Percentiles rank a stretch among this genome's conserved stretches.
phyloP scores from a whole-genome alignment of 2,329 filamentous ascomycete species.

The Aspergillus pseudotamarii region DNA sequence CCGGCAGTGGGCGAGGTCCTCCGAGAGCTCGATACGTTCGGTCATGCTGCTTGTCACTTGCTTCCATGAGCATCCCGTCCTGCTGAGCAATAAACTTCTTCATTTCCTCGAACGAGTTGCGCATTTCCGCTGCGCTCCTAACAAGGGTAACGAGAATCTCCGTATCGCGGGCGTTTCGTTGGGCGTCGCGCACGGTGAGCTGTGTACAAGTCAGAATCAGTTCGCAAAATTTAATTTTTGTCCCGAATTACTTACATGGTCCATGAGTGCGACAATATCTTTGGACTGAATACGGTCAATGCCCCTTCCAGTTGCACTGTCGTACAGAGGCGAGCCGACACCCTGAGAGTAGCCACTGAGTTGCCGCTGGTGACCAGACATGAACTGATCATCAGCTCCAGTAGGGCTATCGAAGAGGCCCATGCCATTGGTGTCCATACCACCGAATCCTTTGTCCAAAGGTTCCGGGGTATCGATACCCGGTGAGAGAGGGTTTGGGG shows the following conservation, averaged over 20 bases:
- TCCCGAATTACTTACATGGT: slow-evolving; percentile 66
- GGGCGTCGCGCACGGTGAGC: slow-evolving; percentile 94
- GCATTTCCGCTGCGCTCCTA: slow-evolving; percentile 93
- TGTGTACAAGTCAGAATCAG: slow-evolving; percentile 37
- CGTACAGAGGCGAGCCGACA: slow-evolving; percentile 86
- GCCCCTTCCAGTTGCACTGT: slow-evolving; percentile 81
- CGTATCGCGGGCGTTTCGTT: slow-evolving; percentile 92
- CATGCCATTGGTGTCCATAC: slow-evolving; percentile 56
- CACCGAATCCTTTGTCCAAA: slow-evolving; percentile 52
- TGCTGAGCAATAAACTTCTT: slow-evolving; percentile 89
- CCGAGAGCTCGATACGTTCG: slow-evolving; percentile 80
- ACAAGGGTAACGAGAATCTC: slow-evolving; percentile 95
- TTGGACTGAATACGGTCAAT: slow-evolving; percentile 93
- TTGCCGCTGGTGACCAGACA: slow-evolving; percentile 62
- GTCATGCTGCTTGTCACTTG: slow-evolving; percentile 85
- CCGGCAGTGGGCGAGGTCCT: slow-evolving; percentile 81
- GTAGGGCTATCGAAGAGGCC: slow-evolving; percentile 53
- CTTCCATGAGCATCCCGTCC: slow-evolving; percentile 83
- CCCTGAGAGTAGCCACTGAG: slow-evolving; percentile 90
- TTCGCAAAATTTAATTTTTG: background rate
- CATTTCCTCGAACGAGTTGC: slow-evolving; percentile 92
- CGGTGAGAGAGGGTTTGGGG: slow-evolving; percentile 60
- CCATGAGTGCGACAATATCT: slow-evolving; percentile 96
- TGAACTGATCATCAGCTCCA: slow-evolving; percentile 66
- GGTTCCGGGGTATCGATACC: slow-evolving; percentile 52